These are phyloP conservation scores for Neoboletus magnificus DNA, from an alignment of 768 basidiomycete genomes.

Conservation along the genomic window DNA sequence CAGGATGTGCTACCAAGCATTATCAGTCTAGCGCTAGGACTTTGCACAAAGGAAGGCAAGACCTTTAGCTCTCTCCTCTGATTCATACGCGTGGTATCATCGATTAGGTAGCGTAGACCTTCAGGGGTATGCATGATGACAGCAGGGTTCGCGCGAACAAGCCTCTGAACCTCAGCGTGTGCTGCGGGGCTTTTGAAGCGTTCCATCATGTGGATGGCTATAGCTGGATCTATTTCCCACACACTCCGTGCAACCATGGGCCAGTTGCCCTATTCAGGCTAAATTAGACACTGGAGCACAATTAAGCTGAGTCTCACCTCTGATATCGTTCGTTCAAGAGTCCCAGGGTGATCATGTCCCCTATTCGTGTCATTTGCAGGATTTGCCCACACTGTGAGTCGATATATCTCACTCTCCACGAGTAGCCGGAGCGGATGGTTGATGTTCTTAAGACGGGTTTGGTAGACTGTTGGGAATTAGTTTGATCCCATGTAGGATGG, in stretches of 20 bases:
- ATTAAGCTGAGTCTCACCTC: conserved; percentile 46
- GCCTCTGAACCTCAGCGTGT: conserved; percentile 66
- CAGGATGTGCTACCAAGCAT: conserved; percentile 65
- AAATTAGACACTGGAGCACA: background rate
- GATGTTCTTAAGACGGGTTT: conserved; percentile 56
- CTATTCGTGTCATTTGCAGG: conserved; percentile 73
- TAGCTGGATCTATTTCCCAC: conserved; percentile 81
- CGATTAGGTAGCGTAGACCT: conserved; percentile 76
- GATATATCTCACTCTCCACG: conserved; percentile 86
- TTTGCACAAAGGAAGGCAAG: conserved; percentile 7
- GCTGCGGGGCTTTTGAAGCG: conserved; percentile 73
- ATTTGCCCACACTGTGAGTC: conserved; percentile 88
- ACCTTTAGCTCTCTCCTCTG: conserved; percentile 77
- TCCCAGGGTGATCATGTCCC: conserved; percentile 56
- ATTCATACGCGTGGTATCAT: conserved; percentile 58
- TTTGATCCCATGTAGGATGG: background rate
- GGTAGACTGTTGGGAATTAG: conserved; percentile 45
- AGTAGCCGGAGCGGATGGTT: conserved; percentile 78
- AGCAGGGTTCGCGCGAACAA: conserved; percentile 69
- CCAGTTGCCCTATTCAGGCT: conserved; percentile 55
- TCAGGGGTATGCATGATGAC: conserved; percentile 76
- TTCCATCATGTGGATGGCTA: conserved; percentile 81
- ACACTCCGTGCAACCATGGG: conserved; percentile 60
- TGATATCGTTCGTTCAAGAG: conserved; percentile 54
- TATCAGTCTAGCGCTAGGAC: background rate